These are phyloP conservation scores for Nakazawaea laoshanensis DNA, from an alignment of 805 yeast species.

Conservation along the genomic window DNA sequence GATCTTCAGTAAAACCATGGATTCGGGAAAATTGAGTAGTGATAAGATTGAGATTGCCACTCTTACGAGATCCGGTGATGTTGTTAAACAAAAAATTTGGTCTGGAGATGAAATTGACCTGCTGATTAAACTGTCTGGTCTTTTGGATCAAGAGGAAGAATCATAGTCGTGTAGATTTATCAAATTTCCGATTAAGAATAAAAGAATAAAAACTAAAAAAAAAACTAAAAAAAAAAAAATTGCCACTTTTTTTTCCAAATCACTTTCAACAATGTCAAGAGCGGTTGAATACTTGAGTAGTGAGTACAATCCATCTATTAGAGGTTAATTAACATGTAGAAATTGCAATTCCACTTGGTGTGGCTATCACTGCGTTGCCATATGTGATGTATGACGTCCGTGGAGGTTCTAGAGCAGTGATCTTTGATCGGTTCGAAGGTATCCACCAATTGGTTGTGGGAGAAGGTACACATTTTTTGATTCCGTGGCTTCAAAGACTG, in stretches of 20 bases:
- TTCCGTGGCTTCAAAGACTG: conserved; percentile 96
- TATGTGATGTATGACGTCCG: conserved; percentile 88
- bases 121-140: conserved; percentile 65
- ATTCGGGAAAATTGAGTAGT: conserved; percentile 72
- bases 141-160: conserved; percentile 51
- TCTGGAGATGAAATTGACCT: conserved; percentile 67
- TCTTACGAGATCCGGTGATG: conserved; percentile 33
- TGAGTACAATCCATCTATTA: conserved; percentile 2
- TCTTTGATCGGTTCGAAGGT: conserved; percentile 87
- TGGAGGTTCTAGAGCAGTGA: conserved; percentile 94
- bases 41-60: conserved; percentile 94
- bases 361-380: conserved; percentile 64
- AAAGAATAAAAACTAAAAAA: not conserved
- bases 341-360: conserved; percentile 65
- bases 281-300: conserved; percentile 7
- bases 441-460: conserved; percentile 85
- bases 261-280: conserved; percentile 7
- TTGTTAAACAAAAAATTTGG: conserved; percentile 65
- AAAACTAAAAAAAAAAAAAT: not conserved
- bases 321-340: conserved; percentile 8
- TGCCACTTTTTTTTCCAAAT: not conserved
- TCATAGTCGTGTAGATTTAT: not conserved
- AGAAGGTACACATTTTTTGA: conserved; percentile 91
- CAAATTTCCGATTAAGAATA: not conserved
- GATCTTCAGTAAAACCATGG: conserved; percentile 91